Base-by-base conservation (phyloP, 805 yeast species). In the Scheffersomyces stipitis region DNA sequence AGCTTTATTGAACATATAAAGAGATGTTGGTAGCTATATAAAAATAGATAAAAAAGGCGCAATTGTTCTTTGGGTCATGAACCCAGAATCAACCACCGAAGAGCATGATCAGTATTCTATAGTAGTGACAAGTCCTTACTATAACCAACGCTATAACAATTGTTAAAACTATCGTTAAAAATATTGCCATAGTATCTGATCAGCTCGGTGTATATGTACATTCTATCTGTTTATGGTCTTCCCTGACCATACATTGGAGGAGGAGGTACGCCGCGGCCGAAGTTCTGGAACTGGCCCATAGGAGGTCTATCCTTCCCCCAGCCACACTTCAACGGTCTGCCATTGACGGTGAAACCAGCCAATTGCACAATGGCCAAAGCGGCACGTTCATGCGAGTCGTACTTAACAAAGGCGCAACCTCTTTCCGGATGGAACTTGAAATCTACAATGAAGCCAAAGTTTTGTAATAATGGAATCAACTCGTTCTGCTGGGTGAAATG, bases 351-450 rank as follows among this genome's bases (percentile, higher is more conserved):
- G 49, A 80, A 75, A 1, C 95, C 93, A 14, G 75, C 68, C 45
- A 89, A 68, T 52, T 85, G 91, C 22, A 83, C 83, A 52, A 88
- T 87, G 32, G 95, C 95, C 52, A 86, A 68, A 2, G 96, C 95
- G 4, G 96, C 96, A 42, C 87, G 72, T 52, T 88, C 95, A 60
- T 88, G 96, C 29, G 86, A 73, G 52, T 85, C 95, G 56, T 81
- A 87, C 60, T 83, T 83, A 44, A 86, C 91, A 67, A 88, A 89
- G 8, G 96, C 95, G 66, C 91, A 88, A 4, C 91, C 93, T 45
- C 77, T 77, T 38, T 87, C 95, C 6, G 88, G 83, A 46, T 83
- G 83, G 51, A 84, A 76, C 59, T 84, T 83, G 55, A 88, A 78
- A 48, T 85, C 93, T 40, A 85, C 81, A 54, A 88, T 83, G 60